Evolutionary conservation across 805 yeast genomes (phyloP), one percentile per base, ranked within the genome.

Genomic region (Hagleromyces aurorensis): DNA sequence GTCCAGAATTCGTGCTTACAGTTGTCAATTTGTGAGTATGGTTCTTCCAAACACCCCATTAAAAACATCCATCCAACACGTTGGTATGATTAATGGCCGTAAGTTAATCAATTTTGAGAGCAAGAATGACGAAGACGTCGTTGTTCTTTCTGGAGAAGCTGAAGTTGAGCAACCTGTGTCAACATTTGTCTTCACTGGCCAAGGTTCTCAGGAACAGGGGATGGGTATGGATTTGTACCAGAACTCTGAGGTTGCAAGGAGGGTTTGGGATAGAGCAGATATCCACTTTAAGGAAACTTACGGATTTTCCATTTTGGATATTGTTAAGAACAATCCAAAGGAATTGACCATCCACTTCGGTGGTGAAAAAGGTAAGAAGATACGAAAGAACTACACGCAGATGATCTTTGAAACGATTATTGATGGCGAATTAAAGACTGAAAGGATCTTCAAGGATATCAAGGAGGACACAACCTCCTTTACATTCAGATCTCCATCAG

Each of bases 151-250:
- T 31, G 99, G 97, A 65, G 94, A 85, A 67, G 99, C 99, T 33
- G 98, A 91, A 67, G 87, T 93, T 52, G 97, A 91, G 50, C 99
- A 91, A 67, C 98, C 99, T 19, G 81, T 79, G 31, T 83, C 97
- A 24, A 81, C 98, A 13, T 91, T 83, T 59, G 94, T 91, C 35
- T 91, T 93, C 67, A 91, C 99, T 43, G 99, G 98, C 57, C 99
- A 91, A 70, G 99, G 99, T 61, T 89, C 98, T 38, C 99, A 91
- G 65, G 98, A 93, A 63, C 98, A 93, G 69, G 96, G 96, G 59
- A 91, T 91, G 99, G 98, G 99, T 71, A 91, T 91, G 99, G 98
- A 91, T 61, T 72, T 91, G 57, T 91, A 91, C 62, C 78, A 77
- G 43, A 70, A 81, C 23, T 82, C 95, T 29, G 86, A 75, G 17